A percentile compares a stretch with the other conserved stretches of the same genome.
Conservation (phyloP, 148 eudicot genomes). For the Rhododendron williamsianum region DNA sequence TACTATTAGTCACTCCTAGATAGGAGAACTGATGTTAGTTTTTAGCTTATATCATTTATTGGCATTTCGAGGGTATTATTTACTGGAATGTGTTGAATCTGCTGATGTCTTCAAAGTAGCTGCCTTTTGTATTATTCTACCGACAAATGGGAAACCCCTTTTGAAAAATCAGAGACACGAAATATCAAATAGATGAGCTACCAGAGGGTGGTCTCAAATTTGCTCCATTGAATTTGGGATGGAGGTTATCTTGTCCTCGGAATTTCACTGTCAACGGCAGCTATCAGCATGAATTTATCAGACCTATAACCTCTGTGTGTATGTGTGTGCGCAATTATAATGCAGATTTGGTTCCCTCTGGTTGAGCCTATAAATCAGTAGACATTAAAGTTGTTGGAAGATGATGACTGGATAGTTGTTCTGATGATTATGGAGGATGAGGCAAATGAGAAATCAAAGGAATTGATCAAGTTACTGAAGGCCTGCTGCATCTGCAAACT, state of each 20-base stretch:
- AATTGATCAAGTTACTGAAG: constrained; percentile 55
- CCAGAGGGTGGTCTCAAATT: no score
- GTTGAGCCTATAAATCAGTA: constrained; percentile 64
- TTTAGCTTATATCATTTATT: no score
- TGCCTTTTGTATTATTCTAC: no score
- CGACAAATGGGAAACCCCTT: no score
- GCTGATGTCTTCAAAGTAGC: no score
- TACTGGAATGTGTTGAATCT: no score
- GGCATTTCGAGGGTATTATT: no score
- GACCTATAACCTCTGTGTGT: constrained; percentile 43
- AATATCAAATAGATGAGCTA: no score
- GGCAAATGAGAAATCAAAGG: constrained; percentile 51
- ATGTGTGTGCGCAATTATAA: constrained; percentile 18
- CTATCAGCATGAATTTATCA: constrained; percentile 56
- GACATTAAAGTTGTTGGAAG: constrained; percentile 60
- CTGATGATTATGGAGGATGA: constrained; percentile 71
- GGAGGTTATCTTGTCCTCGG: constrained; percentile 30
- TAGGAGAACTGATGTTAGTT: no score
- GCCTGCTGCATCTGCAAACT: constrained; percentile 54
- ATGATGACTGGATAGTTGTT: constrained; percentile 71
- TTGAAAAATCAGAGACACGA: no score
- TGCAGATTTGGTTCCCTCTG: constrained; percentile 69
- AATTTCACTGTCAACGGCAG: constrained; percentile 39
- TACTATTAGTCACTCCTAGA: no score
- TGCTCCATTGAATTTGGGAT: no score